Percentiles rank a stretch among this genome's conserved stretches.
phyloP scores from a whole-genome alignment of 805 yeast genomes.

The Ogataea dorogensis region DNA sequence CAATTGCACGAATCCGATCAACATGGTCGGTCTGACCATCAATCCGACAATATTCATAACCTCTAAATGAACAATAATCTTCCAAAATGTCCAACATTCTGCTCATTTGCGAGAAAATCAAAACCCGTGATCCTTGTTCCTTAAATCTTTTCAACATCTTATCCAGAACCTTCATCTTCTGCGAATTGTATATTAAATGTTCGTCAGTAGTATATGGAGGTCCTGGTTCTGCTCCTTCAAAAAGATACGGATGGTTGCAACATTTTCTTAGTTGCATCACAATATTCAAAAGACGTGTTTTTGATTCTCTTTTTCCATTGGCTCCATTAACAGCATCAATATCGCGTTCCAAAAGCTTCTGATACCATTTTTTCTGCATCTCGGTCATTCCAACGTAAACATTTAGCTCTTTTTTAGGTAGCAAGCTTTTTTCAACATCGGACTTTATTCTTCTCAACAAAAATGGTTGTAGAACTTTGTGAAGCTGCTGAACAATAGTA shows the following conservation, averaged over 20 bases:
- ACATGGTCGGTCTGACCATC: constrained; percentile 83
- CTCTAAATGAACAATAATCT: constrained; percentile 72
- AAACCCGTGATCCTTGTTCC: constrained; percentile 71
- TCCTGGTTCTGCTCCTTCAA: constrained; percentile 89
- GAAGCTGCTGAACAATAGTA: constrained; percentile 62
- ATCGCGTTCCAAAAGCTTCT: constrained; percentile 72
- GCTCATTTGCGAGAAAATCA: constrained; percentile 82
- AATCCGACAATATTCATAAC: constrained; percentile 70
- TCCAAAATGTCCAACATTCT: constrained; percentile 77
- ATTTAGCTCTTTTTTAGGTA: constrained; percentile 74
- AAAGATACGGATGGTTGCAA: constrained; percentile 81
- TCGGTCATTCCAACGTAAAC: constrained; percentile 71
- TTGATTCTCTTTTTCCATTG: constrained; percentile 69
- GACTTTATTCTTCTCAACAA: constrained; percentile 71
- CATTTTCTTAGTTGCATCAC: constrained; percentile 86
- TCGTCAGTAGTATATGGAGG: constrained; percentile 87
- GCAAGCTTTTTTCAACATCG: constrained; percentile 75
- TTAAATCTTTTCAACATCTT: constrained; percentile 58
- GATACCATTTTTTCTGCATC: constrained; percentile 81
- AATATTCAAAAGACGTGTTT: constrained; percentile 72
- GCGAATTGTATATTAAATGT: constrained; percentile 71
- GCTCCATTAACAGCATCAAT: constrained; percentile 86
- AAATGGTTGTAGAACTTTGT: constrained; percentile 74
- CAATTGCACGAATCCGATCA: constrained; percentile 73
- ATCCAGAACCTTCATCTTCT: constrained; percentile 70